Conservation (phyloP, 345 rosid genomes). For the Acer saccharum region DNA sequence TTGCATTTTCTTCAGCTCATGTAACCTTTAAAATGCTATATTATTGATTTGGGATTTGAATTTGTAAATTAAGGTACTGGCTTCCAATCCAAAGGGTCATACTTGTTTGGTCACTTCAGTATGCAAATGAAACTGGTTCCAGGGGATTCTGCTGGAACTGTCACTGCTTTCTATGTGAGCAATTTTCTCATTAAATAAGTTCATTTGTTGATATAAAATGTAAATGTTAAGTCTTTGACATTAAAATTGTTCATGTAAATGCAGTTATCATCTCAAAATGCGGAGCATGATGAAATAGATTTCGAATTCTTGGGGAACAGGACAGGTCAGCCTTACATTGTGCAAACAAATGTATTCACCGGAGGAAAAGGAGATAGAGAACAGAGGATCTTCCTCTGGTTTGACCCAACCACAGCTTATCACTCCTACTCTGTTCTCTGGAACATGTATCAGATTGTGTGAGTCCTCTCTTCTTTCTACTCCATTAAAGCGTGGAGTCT, state of each 20-base stretch:
- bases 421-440: slow-evolving; percentile 77
- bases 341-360: slow-evolving; percentile 81
- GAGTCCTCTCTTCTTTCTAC: slow-evolving; percentile 24
- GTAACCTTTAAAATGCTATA: too few relatives aligned
- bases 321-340: slow-evolving; percentile 75
- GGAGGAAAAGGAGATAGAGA: slow-evolving; percentile 86
- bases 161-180: slow-evolving; percentile 82
- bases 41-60: not conserved
- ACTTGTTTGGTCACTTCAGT: slow-evolving; percentile 84
- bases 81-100: slow-evolving; percentile 80
- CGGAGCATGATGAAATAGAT: slow-evolving; percentile 91
- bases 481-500: too few relatives aligned
- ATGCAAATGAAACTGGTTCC: slow-evolving; percentile 82
- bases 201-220: too few relatives aligned
- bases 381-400: slow-evolving; percentile 82
- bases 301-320: slow-evolving; percentile 93
- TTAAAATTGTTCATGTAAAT: not conserved
- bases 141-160: slow-evolving; percentile 88
- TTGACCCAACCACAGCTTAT: slow-evolving; percentile 64
- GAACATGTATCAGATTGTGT: slow-evolving; percentile 77
- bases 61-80: slow-evolving; percentile 61
- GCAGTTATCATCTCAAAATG: slow-evolving; percentile 81
- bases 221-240: not conserved
- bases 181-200: too few relatives aligned
- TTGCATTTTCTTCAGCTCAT: too few relatives aligned